Evolutionary conservation across 2,329 filamentous ascomycete species (phyloP).

Genomic region (Fusarium concolor): DNA sequence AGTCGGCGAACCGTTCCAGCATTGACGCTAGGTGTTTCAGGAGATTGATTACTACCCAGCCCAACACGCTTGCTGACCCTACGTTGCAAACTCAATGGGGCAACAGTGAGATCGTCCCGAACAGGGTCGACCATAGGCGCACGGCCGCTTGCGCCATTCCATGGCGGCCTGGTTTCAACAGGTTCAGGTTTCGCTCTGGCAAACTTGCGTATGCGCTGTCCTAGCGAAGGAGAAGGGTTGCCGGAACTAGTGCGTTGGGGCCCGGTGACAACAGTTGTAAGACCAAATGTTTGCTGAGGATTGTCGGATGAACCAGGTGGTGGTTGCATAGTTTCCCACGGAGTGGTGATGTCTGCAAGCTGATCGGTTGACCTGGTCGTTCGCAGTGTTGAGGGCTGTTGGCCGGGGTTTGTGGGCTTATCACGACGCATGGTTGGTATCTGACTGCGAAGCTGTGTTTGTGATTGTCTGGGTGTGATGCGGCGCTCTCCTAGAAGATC

Average conservation of each 20-base stretch:
- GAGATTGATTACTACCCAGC: conserved; percentile 45
- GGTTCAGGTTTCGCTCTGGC: conserved; percentile 53
- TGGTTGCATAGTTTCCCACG: conserved; percentile 37
- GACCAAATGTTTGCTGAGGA: conserved; percentile 30
- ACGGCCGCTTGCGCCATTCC: conserved; percentile 80
- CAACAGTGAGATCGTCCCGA: conserved; percentile 67
- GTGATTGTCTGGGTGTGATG: conserved; percentile 29
- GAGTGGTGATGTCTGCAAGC: conserved; percentile 31
- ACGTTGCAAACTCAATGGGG: conserved; percentile 67
- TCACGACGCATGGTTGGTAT: conserved; percentile 66
- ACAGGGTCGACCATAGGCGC: conserved; percentile 72
- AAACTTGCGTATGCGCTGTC: conserved; percentile 51
- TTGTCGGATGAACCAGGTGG: conserved; percentile 10
- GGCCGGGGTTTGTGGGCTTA: conserved; percentile 59
- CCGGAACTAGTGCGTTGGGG: conserved; percentile 37
- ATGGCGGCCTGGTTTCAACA: conserved; percentile 66
- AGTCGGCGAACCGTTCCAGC: conserved; percentile 52
- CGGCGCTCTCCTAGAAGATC: conserved; percentile 35
- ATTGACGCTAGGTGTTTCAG: conserved; percentile 51
- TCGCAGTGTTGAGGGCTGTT: conserved; percentile 50
- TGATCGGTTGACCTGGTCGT: conserved; percentile 51
- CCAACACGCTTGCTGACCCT: conserved; percentile 60
- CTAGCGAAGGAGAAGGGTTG: conserved; percentile 48
- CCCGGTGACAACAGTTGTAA: conserved; percentile 46
- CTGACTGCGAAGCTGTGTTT: conserved; percentile 52